phyloP scores from a whole-genome alignment of 202 grass and related monocot genomes.

The Setaria viridis region DNA sequence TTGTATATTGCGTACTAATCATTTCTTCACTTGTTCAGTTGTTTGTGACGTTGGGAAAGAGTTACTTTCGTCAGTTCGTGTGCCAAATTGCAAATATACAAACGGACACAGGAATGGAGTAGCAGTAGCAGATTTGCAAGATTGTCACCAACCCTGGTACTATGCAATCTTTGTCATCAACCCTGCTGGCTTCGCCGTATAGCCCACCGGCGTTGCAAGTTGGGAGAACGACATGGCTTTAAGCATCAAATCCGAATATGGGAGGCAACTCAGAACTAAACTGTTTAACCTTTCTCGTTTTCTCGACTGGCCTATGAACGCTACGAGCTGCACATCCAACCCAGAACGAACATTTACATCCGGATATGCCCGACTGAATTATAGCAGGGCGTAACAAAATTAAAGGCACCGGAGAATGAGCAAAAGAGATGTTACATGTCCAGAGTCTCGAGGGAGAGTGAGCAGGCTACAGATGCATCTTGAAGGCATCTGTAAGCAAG shows the following conservation, averaged over 20 bases:
- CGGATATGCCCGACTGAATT: not conserved
- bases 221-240: too few species aligned
- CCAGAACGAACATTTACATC: not conserved
- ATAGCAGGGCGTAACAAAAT: not conserved
- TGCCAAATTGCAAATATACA: not conserved
- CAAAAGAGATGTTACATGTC: not conserved
- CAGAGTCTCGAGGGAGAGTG: not conserved
- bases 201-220: not conserved
- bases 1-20: not conserved
- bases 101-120: not conserved
- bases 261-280: not conserved
- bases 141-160: too few species aligned
- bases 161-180: too few species aligned
- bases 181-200: not conserved
- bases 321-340: not conserved
- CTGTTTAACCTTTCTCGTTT: not conserved
- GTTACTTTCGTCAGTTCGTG: too few species aligned
- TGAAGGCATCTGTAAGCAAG: conserved; percentile 55
- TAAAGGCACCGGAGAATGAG: not conserved
- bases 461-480: not conserved
- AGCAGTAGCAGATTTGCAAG: not conserved
- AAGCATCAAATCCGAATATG: not conserved
- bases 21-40: not conserved
- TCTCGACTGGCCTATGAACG: not conserved
- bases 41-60: not conserved